phyloP scores from a whole-genome alignment of 1,284 basidiomycete genomes.

The Apiotrichum porosum region DNA sequence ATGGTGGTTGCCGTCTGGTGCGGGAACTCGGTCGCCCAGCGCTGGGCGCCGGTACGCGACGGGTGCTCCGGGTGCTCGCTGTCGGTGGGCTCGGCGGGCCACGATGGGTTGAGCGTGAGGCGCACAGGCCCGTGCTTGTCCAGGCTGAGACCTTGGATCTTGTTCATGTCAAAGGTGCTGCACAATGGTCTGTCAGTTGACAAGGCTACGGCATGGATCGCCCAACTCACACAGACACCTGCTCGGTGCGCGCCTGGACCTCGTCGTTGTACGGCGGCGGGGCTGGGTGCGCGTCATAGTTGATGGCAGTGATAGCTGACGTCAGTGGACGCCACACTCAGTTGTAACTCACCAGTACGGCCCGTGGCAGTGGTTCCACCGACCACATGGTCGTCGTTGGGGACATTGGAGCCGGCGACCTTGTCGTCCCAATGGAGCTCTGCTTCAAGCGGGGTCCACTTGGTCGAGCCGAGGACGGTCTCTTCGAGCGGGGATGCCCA shows the following conservation, averaged over 20 bases:
- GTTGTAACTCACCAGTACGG: not conserved
- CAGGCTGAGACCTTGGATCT: slow-evolving; percentile 64
- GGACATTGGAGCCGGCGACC: not conserved
- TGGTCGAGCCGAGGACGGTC: slow-evolving; percentile 57
- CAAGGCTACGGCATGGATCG: slow-evolving; percentile 18
- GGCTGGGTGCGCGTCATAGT: slow-evolving; percentile 3
- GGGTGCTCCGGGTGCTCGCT: no score
- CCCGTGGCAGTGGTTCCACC: not conserved
- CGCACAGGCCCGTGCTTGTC: slow-evolving; percentile 61
- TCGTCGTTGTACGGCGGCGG: slow-evolving; percentile 11
- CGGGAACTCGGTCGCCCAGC: slow-evolving; percentile 10
- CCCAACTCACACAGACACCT: slow-evolving; percentile 60
- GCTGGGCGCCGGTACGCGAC: not conserved
- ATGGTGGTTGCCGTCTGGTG: slow-evolving; percentile 1
- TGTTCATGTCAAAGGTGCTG: slow-evolving; percentile 67
- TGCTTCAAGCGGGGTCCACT: slow-evolving; percentile 66
- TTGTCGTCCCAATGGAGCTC: slow-evolving; percentile 67
- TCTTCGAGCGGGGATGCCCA: slow-evolving; percentile 58
- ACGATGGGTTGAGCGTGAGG: slow-evolving; percentile 65
- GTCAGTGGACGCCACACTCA: no score
- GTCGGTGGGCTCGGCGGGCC: not conserved
- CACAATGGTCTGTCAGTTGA: slow-evolving; percentile 2
- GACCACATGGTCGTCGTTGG: no score
- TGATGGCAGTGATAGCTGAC: not conserved
- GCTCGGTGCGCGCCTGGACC: slow-evolving; percentile 1